phyloP scores from a whole-genome alignment of 768 basidiomycete species.

The Dacryopinax primogenitus region DNA sequence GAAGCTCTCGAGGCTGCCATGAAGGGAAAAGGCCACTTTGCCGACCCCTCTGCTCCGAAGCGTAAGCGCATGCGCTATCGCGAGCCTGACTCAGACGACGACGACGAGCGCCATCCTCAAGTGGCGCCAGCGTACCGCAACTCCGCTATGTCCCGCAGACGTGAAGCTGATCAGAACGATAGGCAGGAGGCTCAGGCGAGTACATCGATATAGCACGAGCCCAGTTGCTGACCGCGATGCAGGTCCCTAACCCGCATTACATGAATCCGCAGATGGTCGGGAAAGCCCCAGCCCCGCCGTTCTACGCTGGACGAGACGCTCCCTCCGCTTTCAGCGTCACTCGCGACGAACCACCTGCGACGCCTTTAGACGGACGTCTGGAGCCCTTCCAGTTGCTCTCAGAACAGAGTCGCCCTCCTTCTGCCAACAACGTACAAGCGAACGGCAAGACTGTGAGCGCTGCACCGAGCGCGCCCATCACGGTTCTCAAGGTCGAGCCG shows the following conservation, averaged over 20 bases:
- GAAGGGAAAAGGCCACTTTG: not conserved
- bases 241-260: not conserved
- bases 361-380: too few relatives aligned
- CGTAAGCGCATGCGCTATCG: not conserved
- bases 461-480: not conserved
- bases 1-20: not conserved
- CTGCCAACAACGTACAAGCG: not conserved
- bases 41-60: not conserved
- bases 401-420: not conserved
- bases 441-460: not conserved
- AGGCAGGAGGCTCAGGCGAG: not conserved
- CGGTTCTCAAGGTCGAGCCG: not conserved
- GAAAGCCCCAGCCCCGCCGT: not conserved
- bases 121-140: not conserved
- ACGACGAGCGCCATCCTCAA: not conserved
- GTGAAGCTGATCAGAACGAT: not conserved
- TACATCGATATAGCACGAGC: not conserved
- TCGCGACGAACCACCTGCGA: not conserved
- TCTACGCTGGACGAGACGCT: not conserved
- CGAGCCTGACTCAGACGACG: not conserved
- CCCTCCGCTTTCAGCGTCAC: not conserved
- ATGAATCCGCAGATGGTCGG: not conserved
- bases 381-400: not conserved
- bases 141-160: not conserved
- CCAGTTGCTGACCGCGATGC: not conserved